Base-by-base conservation (phyloP, 257 asterid genomes). In the Nicotiana paniculata region DNA sequence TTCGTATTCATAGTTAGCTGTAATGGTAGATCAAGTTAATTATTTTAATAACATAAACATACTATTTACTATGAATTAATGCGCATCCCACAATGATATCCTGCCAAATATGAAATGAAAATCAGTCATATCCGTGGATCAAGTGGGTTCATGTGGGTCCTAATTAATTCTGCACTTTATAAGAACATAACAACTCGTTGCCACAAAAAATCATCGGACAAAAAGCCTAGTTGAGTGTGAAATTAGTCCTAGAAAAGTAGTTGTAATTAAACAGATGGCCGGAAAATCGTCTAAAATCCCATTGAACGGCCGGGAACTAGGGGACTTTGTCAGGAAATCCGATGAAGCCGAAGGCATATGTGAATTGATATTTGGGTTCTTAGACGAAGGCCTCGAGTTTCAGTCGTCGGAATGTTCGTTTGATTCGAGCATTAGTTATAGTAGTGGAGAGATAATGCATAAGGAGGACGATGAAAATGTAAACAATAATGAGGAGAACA, bases 311-410 rank as follows among this genome's bases (percentile, higher is more conserved):
- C 78, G 3, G n/a, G 55, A 32, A 10, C 55, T 43, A 13, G 57
- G 54, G 15, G 53, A 26, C n/a, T 79, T 86, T 53, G 61, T 21
- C 37, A 70, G 30, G 17, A 32, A 81, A 82, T 69, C 85, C 51
- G 74, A 70, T 77, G 82, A 87, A 76, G 55, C 51, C 1, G 83
- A 83, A 28, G 26, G 5, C 46, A 17, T n/a, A 24, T 57, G 70
- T 1, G 90, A 87, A 17, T 53, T 86, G 69, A 82, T 83, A 9
- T 86, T 89, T 35, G 89, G 84, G 59, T 84, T 87, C 63, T 76
- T 84, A 11, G 86, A 89, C 26, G 89, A 87, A 84, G 80, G 84
- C 8, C 18, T 35, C 7, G 81, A 81, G 55, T 79, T 79, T 61
- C 85, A 86, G 2, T 80, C 88, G 11, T 83, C 81, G 0, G 53